Evolutionary conservation across 192 early-diverging fungal species (phyloP).

Genomic region (Umbelopsis isabellina): DNA sequence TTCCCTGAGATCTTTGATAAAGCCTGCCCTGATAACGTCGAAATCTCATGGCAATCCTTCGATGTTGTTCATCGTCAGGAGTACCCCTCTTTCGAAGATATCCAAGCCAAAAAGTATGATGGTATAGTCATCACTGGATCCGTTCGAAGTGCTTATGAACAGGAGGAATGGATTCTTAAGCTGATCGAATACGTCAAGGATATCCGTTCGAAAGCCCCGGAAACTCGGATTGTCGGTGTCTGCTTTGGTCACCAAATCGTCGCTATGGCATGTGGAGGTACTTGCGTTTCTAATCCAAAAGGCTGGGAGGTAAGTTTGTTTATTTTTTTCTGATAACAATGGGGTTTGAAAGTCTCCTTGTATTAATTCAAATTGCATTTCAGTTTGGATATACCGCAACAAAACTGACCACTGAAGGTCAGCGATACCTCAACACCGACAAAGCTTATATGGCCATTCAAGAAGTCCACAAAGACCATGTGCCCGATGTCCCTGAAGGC

Average conservation of each 20-base stretch:
- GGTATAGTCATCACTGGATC: constrained; percentile 61
- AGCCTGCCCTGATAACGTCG: constrained; percentile 31
- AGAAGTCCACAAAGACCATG: constrained; percentile 70
- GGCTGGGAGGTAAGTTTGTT: constrained; percentile 76
- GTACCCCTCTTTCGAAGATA: constrained; percentile 37
- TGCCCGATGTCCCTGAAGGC: constrained; percentile 58
- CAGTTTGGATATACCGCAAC: constrained; percentile 51
- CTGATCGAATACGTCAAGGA: constrained; percentile 57
- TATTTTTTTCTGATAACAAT: not conserved
- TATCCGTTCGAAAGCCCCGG: constrained; percentile 33
- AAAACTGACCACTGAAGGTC: constrained; percentile 42
- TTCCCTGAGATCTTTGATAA: constrained; percentile 39
- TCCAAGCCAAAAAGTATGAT: constrained; percentile 44
- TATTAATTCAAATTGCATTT: not conserved
- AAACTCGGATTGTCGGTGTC: constrained; percentile 64
- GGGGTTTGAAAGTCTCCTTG: not conserved
- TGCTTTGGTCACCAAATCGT: constrained; percentile 90
- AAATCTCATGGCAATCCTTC: constrained; percentile 32
- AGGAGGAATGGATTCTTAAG: constrained; percentile 67
- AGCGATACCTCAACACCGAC: constrained; percentile 34
- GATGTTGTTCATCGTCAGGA: constrained; percentile 50
- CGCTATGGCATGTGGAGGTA: constrained; percentile 66
- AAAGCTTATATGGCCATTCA: constrained; percentile 29
- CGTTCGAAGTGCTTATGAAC: constrained; percentile 64
- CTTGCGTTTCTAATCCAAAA: constrained; percentile 53